Evolutionary conservation across 2,329 filamentous ascomycete genomes (phyloP).

Genomic region (Monosporascus sp.): DNA sequence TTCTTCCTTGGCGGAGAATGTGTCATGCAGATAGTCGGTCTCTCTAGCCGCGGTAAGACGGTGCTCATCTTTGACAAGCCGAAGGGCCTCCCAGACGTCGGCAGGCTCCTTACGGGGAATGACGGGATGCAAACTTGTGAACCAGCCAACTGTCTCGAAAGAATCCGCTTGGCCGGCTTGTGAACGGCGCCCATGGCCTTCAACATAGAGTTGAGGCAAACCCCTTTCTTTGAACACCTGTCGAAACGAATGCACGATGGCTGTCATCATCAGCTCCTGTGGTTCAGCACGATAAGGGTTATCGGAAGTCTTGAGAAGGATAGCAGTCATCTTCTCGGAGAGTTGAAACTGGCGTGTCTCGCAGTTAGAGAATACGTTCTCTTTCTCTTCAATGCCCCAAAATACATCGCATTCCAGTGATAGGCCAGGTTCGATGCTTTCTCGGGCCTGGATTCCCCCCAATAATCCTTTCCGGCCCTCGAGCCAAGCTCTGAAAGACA

Average conservation of each 20-base stretch:
- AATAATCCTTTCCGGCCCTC: not conserved
- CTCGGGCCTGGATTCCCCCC: not conserved
- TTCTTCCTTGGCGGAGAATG: slow-evolving; percentile 15
- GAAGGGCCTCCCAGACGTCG: not conserved
- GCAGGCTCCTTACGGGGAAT: not conserved
- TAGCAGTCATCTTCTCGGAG: not conserved
- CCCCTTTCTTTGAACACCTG: slow-evolving; percentile 8
- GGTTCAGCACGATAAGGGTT: not conserved
- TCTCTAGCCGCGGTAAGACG: slow-evolving; percentile 28
- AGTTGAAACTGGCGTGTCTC: not conserved
- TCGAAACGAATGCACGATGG: slow-evolving; percentile 4
- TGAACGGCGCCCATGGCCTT: slow-evolving; percentile 10
- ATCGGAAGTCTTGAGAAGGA: not conserved
- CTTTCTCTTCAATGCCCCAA: not conserved
- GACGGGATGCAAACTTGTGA: slow-evolving; percentile 3
- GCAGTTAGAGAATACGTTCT: not conserved
- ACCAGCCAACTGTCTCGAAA: slow-evolving; percentile 11
- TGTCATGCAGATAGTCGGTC: slow-evolving; percentile 32
- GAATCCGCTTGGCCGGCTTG: slow-evolving; percentile 5
- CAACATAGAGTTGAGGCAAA: slow-evolving; percentile 5
- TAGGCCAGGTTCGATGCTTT: not conserved
- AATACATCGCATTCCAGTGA: not conserved
- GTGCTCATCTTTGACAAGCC: slow-evolving; percentile 1
- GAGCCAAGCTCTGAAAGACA: not conserved
- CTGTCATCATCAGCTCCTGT: slow-evolving; percentile 7